phyloP scores from a whole-genome alignment of 257 asterid species.

The Ocimum tenuiflorum region DNA sequence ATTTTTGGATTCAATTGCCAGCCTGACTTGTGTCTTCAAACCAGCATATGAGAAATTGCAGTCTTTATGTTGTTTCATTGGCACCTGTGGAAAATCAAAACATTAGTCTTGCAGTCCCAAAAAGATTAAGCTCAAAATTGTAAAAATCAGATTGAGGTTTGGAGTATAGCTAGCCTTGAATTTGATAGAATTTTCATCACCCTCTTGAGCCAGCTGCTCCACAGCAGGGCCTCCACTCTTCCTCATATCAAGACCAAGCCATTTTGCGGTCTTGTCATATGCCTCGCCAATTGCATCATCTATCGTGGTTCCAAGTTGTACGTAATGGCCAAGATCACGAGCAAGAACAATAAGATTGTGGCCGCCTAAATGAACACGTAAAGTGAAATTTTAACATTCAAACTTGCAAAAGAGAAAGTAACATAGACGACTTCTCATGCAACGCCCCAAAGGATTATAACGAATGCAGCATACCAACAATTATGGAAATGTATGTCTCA shows the following conservation, averaged over 20 bases:
- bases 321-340: slow-evolving; percentile 81
- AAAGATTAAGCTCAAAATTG: background rate
- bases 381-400: slow-evolving; percentile 14
- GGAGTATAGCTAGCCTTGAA: slow-evolving; percentile 52
- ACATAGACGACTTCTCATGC: background rate
- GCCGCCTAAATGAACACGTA: slow-evolving; percentile 53
- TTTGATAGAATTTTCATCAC: slow-evolving; percentile 57
- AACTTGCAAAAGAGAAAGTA: background rate
- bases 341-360: slow-evolving; percentile 95
- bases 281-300: slow-evolving; percentile 99
- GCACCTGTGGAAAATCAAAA: slow-evolving; percentile 53
- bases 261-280: slow-evolving; percentile 92
- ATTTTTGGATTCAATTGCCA: slow-evolving; percentile 80
- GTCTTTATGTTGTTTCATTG: slow-evolving; percentile 95
- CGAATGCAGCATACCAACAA: background rate
- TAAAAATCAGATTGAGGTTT: background rate
- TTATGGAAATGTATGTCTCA: background rate
- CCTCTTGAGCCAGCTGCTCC: slow-evolving; percentile 90
- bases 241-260: slow-evolving; percentile 98
- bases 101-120: slow-evolving; percentile 15
- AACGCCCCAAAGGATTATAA: background rate
- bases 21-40: slow-evolving; percentile 94
- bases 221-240: slow-evolving; percentile 99
- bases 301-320: slow-evolving; percentile 87
- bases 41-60: slow-evolving; percentile 98